phyloP scores from a whole-genome alignment of 352 stramenopile species.

The Globisporangium carolinianum region DNA sequence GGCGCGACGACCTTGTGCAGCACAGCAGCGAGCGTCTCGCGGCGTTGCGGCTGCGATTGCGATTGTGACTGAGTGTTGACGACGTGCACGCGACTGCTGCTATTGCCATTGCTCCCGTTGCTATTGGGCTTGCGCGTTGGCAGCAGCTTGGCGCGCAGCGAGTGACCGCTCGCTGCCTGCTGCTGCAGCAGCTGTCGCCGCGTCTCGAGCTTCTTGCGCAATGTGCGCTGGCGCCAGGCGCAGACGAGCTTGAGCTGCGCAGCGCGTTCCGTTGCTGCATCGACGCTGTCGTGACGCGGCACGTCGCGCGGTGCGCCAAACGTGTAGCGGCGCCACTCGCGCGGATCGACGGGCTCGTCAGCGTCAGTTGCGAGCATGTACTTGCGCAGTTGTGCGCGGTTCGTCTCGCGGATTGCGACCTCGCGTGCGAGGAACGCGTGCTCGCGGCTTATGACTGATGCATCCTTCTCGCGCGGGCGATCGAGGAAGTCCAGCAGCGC shows the following conservation, averaged over 20 bases:
- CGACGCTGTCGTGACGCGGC: conserved; percentile 30
- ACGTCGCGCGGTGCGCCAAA: conserved; percentile 34
- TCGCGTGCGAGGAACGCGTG: conserved; percentile 55
- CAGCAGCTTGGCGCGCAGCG: background rate
- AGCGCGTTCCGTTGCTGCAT: conserved; percentile 34
- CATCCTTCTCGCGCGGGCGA: conserved; percentile 31
- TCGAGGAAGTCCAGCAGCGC: conserved; percentile 43
- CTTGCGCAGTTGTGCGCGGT: conserved; percentile 46
- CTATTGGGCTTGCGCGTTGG: background rate
- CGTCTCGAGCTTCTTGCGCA: conserved; percentile 31
- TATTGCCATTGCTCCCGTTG: background rate
- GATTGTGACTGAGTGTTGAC: no score
- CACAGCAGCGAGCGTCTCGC: background rate
- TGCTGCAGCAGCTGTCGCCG: conserved; percentile 18
- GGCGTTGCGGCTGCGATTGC: background rate
- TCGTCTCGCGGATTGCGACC: conserved; percentile 44
- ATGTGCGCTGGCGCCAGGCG: conserved; percentile 31
- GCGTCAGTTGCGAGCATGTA: conserved; percentile 68
- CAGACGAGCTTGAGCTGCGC: conserved; percentile 58
- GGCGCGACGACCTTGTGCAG: background rate
- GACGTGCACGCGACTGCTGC: background rate
- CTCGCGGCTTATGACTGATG: conserved; percentile 31
- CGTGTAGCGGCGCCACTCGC: conserved; percentile 60
- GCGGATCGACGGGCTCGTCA: conserved; percentile 43
- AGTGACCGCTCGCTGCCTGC: background rate